Evolutionary conservation across 2,329 filamentous ascomycete species (phyloP), one percentile per base, ranked within the genome.

Genomic region (Dactylellina haptotyla): DNA sequence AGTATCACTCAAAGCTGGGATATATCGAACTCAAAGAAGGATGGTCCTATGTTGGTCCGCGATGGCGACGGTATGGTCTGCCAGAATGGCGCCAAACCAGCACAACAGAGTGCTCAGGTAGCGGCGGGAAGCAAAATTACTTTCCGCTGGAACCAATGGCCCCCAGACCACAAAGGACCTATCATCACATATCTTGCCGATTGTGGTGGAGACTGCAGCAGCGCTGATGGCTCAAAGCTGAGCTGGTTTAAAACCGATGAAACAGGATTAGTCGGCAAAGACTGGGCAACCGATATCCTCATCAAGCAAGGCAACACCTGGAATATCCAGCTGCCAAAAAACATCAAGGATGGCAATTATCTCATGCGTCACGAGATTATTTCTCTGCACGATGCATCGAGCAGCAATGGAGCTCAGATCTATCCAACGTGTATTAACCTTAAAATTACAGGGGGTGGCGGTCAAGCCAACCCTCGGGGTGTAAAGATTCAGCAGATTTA

Each of bases 351-450:
- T 8, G 41, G 41, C 4, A 46, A 46, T 20, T 46, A 46, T 20
- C 12, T 46, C 9, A 3, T 46, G 10, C 41, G 41, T 3, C 41
- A 46, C n/a, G 41, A 46, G 18, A 46, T 46, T 28, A 41, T 50
- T 25, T 10, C 41, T 4, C 23, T 46, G 4, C 41, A 46, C n/a
- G 41, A 46, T 18, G 6, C 32, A 14, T n/a, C n/a, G n/a, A n/a
- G n/a, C n/a, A 9, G 18, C 25, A 12, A n/a, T 12, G 20, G 28
- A 25, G 26, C 53, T 4, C 34, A 41, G 28, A 12, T 25, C 25
- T 84, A 85, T 75, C 79, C 82, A 79, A 79, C 81, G 70, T 85
- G 84, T 76, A 83, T 82, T 0, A 83, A 85, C 74, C 78, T 84
- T 75, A 82, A 80, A 45, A 81, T 85, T n/a, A 79, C 80, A 0